These are phyloP conservation scores for Paracamarosporium sp. DNA, from an alignment of 2,329 filamentous ascomycete species.

Conservation along the genomic window DNA sequence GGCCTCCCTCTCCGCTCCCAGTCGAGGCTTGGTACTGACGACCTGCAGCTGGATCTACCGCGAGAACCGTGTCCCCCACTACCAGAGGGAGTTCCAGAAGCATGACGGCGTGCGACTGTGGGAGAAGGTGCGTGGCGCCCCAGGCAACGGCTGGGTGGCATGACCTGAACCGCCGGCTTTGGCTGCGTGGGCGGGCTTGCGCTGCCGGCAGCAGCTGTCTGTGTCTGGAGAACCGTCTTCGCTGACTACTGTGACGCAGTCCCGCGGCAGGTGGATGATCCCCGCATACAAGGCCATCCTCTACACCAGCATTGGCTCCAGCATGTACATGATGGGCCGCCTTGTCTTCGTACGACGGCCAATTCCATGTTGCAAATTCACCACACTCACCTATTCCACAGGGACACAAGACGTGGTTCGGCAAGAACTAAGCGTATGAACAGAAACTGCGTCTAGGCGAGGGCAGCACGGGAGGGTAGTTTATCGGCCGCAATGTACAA, in stretches of 20 bases:
- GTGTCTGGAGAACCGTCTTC: background rate
- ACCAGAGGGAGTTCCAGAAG: constrained; percentile 77
- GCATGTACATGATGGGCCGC: constrained; percentile 76
- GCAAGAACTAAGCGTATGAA: constrained; percentile 40
- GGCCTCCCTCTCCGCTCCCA: constrained; percentile 14
- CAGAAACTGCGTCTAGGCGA: background rate
- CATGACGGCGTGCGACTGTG: constrained; percentile 76
- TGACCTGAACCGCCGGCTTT: background rate
- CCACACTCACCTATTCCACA: constrained; percentile 20
- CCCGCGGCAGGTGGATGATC: constrained; percentile 69
- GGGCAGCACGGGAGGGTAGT: constrained; percentile 20
- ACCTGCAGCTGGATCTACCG: constrained; percentile 63
- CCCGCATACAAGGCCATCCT: constrained; percentile 72
- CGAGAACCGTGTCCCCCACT: constrained; percentile 76
- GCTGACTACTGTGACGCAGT: constrained; percentile 56
- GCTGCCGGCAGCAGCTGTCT: background rate
- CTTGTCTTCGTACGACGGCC: constrained; percentile 61
- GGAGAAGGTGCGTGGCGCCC: constrained; percentile 71
- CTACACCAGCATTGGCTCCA: constrained; percentile 69
- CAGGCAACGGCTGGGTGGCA: constrained; percentile 15
- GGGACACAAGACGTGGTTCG: constrained; percentile 80
- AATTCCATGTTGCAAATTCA: background rate
- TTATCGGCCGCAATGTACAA: constrained; percentile 39
- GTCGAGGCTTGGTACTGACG: constrained; percentile 37
- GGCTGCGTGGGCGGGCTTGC: background rate